Conservation (phyloP, 148 eudicot genomes). For the Persicaria tinctoria region DNA sequence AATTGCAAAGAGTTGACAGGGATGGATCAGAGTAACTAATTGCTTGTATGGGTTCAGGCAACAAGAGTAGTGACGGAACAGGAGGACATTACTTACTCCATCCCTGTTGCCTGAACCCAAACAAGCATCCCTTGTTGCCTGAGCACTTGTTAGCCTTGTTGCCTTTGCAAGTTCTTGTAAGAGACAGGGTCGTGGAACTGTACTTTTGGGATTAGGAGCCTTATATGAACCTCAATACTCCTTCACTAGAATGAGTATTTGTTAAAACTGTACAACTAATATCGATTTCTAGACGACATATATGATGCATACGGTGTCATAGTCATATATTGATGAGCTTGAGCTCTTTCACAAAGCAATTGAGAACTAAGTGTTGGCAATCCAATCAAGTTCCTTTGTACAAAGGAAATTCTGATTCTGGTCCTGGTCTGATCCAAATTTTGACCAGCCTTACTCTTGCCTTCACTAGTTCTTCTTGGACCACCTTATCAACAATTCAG, state of each 20-base stretch:
- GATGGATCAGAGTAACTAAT: no score
- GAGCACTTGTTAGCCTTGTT: no score
- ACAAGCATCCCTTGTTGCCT: no score
- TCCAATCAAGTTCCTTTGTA: no score
- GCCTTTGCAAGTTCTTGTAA: slow-evolving; percentile 16
- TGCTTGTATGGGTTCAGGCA: not conserved
- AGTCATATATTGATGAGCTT: slow-evolving; percentile 31
- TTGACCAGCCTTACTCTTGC: no score
- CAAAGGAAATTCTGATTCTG: no score
- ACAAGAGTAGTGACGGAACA: not conserved
- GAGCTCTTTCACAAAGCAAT: slow-evolving; percentile 23
- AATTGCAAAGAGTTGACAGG: no score
- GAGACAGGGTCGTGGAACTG: slow-evolving; percentile 31
- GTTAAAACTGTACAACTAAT: slow-evolving; percentile 20
- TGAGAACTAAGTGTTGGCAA: slow-evolving; percentile 15
- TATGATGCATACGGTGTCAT: slow-evolving; percentile 40
- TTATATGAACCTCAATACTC: slow-evolving; percentile 32
- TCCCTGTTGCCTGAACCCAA: no score
- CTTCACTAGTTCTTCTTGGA: no score
- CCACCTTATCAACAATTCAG: no score
- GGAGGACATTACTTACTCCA: not conserved
- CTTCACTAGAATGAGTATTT: slow-evolving; percentile 20
- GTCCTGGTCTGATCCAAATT: no score
- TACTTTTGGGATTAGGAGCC: slow-evolving; percentile 34
- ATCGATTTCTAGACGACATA: slow-evolving; percentile 32